A percentile compares a stretch with the other conserved stretches of the same genome.
phyloP scores from a whole-genome alignment of 768 basidiomycete species.

The Auricularia auricula-judae region DNA sequence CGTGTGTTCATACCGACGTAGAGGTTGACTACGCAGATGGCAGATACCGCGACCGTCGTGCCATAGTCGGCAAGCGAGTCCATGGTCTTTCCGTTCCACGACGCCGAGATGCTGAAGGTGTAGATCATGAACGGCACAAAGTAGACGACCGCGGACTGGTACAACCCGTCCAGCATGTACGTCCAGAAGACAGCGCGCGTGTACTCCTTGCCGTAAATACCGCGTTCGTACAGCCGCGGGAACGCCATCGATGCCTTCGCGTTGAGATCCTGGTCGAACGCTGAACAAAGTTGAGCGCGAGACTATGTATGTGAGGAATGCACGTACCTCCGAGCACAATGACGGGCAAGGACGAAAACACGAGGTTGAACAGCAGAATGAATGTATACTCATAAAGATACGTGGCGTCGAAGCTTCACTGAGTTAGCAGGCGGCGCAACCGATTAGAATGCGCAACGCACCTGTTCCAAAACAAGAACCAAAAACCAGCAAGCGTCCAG shows the following conservation, averaged over 20 bases:
- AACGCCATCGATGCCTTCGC: constrained; percentile 82
- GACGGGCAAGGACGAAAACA: constrained; percentile 91
- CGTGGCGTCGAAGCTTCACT: constrained; percentile 78
- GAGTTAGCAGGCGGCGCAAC: no score
- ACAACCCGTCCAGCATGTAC: constrained; percentile 90
- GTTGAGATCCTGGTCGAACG: constrained; percentile 94
- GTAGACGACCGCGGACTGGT: constrained; percentile 81
- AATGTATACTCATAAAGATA: constrained; percentile 94
- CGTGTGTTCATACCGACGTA: constrained; percentile 85
- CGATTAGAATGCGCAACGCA: constrained; percentile 31
- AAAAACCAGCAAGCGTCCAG: constrained; percentile 90
- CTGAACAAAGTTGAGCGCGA: constrained; percentile 22
- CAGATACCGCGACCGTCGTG: constrained; percentile 79
- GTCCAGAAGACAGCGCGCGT: constrained; percentile 87
- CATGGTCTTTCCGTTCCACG: constrained; percentile 72
- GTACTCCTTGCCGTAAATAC: constrained; percentile 89
- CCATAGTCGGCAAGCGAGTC: constrained; percentile 81
- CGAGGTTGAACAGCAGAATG: constrained; percentile 80
- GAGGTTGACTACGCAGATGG: constrained; percentile 79
- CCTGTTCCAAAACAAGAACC: constrained; percentile 86
- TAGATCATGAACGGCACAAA: constrained; percentile 62
- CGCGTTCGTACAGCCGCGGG: constrained; percentile 91
- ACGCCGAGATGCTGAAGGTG: constrained; percentile 49
- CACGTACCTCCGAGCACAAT: constrained; percentile 79
- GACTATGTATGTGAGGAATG: no score